Conservation (phyloP, 495 filamentous ascomycete species). For the Bacidia gigantensis region DNA sequence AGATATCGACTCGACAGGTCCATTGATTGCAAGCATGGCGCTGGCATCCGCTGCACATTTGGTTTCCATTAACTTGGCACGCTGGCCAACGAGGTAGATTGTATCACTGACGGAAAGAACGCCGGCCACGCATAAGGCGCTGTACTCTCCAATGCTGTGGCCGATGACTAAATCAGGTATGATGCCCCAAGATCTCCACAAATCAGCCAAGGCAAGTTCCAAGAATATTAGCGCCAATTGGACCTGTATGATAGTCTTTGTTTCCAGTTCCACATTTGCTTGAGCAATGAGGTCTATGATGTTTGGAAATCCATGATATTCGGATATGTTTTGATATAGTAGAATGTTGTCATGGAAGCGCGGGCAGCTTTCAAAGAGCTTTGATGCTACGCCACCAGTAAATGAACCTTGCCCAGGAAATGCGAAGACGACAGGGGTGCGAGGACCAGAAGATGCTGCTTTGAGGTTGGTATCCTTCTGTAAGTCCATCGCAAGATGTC, state of each 20-base stretch:
- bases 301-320: slow-evolving; percentile 20
- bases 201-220: slow-evolving; percentile 26
- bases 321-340: slow-evolving; percentile 17
- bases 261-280: slow-evolving; percentile 13
- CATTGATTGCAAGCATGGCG: slow-evolving; percentile 23
- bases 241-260: slow-evolving; percentile 14
- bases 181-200: slow-evolving; percentile 25
- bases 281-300: slow-evolving; percentile 20
- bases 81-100: slow-evolving; percentile 48
- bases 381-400: slow-evolving; percentile 20
- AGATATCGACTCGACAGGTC: neutral
- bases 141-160: slow-evolving; percentile 29
- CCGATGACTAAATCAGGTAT: slow-evolving; percentile 21
- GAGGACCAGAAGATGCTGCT: neutral
- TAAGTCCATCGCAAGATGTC: slow-evolving; percentile 9
- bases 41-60: slow-evolving; percentile 51
- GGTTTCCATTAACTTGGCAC: slow-evolving; percentile 49
- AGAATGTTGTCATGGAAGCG: slow-evolving; percentile 21
- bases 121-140: slow-evolving; percentile 20
- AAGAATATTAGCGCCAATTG: slow-evolving; percentile 24
- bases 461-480: slow-evolving; percentile 4
- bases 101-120: slow-evolving; percentile 18
- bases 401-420: slow-evolving; percentile 30
- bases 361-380: slow-evolving; percentile 18
- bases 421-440: slow-evolving; percentile 33